Percentiles rank a stretch among this genome's conserved stretches.
These are phyloP conservation scores for Apostasia shenzhenica DNA, from an alignment of 106 monocot genomes.

Conservation along the genomic window DNA sequence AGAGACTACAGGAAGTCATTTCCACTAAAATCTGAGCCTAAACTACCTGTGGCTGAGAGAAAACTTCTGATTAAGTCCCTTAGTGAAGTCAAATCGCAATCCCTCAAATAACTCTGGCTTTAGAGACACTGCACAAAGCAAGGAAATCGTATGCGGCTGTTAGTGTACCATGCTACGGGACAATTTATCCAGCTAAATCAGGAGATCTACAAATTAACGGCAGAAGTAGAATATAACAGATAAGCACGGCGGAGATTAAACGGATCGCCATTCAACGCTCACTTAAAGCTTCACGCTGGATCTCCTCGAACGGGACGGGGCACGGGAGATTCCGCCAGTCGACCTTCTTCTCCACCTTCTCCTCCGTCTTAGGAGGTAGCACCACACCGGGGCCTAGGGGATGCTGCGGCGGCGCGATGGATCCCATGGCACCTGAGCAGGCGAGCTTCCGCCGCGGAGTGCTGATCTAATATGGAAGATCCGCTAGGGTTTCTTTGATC, in stretches of 20 bases:
- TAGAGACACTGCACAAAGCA: constrained; percentile 68
- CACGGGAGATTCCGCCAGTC: constrained; percentile 81
- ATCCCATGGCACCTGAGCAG: constrained; percentile 26
- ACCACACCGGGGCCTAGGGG: constrained; percentile 27
- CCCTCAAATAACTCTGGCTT: constrained; percentile 97
- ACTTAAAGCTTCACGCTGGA: constrained; percentile 84
- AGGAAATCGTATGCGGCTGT: background rate
- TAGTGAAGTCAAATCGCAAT: constrained; percentile 94
- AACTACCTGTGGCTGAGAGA: constrained; percentile 86
- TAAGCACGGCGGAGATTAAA: background rate
- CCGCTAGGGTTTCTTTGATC: no score
- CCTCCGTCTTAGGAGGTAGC: constrained; percentile 30
- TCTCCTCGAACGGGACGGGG: constrained; percentile 80
- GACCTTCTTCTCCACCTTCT: constrained; percentile 38
- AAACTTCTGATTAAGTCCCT: constrained; percentile 92
- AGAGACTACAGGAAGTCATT: constrained; percentile 1
- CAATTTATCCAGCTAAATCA: background rate
- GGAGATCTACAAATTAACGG: background rate
- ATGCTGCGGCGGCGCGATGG: constrained; percentile 31
- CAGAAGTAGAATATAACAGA: background rate
- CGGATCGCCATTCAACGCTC: constrained; percentile 35
- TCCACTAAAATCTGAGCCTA: background rate
- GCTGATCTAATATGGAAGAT: no score
- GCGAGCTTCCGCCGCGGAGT: no score
- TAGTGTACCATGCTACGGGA: no score